Evolutionary conservation across 345 rosid species (phyloP).

Genomic region (Raphanus sativus): DNA sequence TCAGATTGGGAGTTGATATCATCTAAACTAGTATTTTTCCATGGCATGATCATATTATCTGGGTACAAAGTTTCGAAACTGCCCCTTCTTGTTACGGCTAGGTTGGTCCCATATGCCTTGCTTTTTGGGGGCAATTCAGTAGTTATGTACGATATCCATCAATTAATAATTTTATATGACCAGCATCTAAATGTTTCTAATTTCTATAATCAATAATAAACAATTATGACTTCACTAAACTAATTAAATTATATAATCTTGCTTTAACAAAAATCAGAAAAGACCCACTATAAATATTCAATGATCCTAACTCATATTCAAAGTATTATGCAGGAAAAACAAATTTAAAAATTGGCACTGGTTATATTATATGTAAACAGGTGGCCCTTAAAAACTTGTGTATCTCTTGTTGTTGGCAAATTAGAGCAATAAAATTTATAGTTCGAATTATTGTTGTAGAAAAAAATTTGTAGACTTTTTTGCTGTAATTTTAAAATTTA

Average conservation of each 20-base stretch:
- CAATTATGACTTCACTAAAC: not conserved
- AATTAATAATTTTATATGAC: not conserved
- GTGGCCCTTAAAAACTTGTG: not conserved
- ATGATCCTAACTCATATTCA: not conserved
- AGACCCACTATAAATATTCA: not conserved
- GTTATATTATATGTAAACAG: not conserved
- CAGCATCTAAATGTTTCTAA: not conserved
- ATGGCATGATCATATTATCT: not conserved
- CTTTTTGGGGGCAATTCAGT: not conserved
- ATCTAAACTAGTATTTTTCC: too few relatives aligned
- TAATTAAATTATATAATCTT: not conserved
- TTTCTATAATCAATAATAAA: not conserved
- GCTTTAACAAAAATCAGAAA: not conserved
- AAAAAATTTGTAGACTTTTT: too few relatives aligned
- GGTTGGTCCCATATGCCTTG: not conserved
- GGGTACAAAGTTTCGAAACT: not conserved
- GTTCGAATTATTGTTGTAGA: too few relatives aligned
- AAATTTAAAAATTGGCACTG: not conserved
- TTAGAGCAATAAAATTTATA: too few relatives aligned
- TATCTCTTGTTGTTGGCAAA: slow-evolving; percentile 15
- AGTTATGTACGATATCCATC: not conserved
- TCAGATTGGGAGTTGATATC: too few relatives aligned
- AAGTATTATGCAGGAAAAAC: not conserved
- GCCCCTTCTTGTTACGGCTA: not conserved
- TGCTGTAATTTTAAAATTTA: too few relatives aligned